These are phyloP conservation scores for Verticillium klebahnii DNA, from an alignment of 2,329 filamentous ascomycete species.

Conservation along the genomic window DNA sequence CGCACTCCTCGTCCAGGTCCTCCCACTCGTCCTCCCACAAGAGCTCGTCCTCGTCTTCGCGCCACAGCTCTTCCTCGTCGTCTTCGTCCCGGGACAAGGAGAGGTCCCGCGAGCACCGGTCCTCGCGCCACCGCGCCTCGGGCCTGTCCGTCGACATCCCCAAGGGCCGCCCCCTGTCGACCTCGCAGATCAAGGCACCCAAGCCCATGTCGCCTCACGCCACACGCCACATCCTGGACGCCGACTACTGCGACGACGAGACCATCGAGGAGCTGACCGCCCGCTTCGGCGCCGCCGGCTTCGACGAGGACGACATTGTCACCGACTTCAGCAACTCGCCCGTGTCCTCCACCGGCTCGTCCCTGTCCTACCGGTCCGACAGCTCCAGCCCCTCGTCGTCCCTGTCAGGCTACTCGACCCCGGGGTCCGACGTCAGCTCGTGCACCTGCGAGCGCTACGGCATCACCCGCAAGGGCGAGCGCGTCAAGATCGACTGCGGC, in stretches of 20 bases:
- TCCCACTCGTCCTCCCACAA: conserved; percentile 34
- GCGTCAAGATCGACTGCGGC: conserved; percentile 94
- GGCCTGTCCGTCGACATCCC: conserved; percentile 64
- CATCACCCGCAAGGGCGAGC: conserved; percentile 87
- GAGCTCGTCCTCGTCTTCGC: conserved; percentile 25
- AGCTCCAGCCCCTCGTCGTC: conserved; percentile 70
- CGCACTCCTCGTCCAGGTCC: conserved; percentile 33
- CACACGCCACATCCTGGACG: conserved; percentile 80
- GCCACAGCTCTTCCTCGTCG: conserved; percentile 28
- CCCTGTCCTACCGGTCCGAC: conserved; percentile 67
- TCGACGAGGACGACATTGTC: conserved; percentile 53
- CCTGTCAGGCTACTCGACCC: conserved; percentile 74
- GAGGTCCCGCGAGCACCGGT: conserved; percentile 31
- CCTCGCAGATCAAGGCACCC: conserved; percentile 85
- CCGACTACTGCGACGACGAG: conserved; percentile 68
- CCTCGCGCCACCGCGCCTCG: conserved; percentile 41
- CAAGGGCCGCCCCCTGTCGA: conserved; percentile 83
- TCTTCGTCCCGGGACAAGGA: conserved; percentile 37
- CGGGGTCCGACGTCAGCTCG: conserved; percentile 67
- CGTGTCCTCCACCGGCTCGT: conserved; percentile 65
- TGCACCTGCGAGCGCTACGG: conserved; percentile 97
- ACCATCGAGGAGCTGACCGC: conserved; percentile 75
- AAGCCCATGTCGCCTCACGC: conserved; percentile 86
- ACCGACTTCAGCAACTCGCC: conserved; percentile 53
- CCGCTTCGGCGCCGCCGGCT: conserved; percentile 61